Percentiles rank a stretch among this genome's conserved stretches.
These are phyloP conservation scores for Neurospora sp. DNA, from an alignment of 495 filamentous ascomycete species.

Conservation along the genomic window DNA sequence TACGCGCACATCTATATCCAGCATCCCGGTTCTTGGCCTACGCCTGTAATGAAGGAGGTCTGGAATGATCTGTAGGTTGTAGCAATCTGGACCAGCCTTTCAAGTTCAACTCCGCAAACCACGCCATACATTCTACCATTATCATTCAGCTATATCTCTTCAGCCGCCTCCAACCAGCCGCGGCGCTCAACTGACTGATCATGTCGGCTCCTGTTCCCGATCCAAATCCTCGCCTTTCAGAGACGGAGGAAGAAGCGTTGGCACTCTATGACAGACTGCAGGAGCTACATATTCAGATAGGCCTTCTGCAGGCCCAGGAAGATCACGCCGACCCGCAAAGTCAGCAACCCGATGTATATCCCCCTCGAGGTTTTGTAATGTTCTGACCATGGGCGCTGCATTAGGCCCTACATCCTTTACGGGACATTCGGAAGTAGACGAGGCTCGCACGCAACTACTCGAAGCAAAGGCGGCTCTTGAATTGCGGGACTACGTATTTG, in stretches of 20 bases:
- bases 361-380: neutral
- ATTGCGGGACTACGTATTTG: conserved; percentile 55
- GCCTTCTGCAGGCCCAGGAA: conserved; percentile 47
- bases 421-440: conserved; percentile 28
- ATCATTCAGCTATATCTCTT: neutral
- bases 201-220: neutral
- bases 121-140: neutral
- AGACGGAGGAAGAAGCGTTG: conserved; percentile 51
- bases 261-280: conserved; percentile 60
- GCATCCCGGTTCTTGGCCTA: neutral
- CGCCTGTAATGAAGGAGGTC: neutral
- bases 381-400: neutral
- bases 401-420: neutral
- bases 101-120: neutral
- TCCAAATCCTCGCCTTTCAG: conserved; percentile 4
- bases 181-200: neutral
- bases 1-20: neutral
- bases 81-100: neutral
- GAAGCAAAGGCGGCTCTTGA: conserved; percentile 59
- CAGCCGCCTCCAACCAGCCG: neutral
- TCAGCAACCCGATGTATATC: neutral
- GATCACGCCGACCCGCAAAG: conserved; percentile 5
- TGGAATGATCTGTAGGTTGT: neutral
- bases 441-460: conserved; percentile 54
- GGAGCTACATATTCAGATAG: conserved; percentile 59